Evolutionary conservation across 768 basidiomycete species (phyloP).

Genomic region (Pleurotus eryngii): DNA sequence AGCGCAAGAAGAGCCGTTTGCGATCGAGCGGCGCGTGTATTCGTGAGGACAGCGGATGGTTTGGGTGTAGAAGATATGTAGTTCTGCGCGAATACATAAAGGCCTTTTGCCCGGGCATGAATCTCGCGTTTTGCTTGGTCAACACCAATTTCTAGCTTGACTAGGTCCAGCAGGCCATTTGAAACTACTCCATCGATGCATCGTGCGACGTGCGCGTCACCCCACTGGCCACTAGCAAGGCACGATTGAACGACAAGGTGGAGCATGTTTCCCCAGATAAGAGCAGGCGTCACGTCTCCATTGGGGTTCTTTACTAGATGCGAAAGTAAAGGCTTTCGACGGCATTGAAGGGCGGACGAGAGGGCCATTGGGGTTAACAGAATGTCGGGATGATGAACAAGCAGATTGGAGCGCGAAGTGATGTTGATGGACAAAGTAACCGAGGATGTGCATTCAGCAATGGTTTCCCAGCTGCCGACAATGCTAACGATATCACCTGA

Average conservation of each 20-base stretch:
- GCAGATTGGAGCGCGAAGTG: conserved; percentile 58
- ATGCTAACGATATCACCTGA: conserved; percentile 81
- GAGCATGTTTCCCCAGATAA: conserved; percentile 90
- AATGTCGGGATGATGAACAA: conserved; percentile 90
- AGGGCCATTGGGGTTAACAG: conserved; percentile 90
- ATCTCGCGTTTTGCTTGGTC: conserved; percentile 69
- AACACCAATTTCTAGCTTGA: conserved; percentile 54
- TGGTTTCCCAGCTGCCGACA: conserved; percentile 43
- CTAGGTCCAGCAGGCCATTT: conserved; percentile 55
- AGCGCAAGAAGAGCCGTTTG: conserved; percentile 66
- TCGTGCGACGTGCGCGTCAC: conserved; percentile 55
- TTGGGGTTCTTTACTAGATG: conserved; percentile 50
- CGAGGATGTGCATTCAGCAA: conserved; percentile 29
- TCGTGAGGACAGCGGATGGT: conserved; percentile 62
- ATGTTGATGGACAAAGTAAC: conserved; percentile 50
- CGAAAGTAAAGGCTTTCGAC: conserved; percentile 82
- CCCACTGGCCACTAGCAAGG: conserved; percentile 60
- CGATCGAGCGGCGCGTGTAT: conserved; percentile 54
- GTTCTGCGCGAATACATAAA: conserved; percentile 58
- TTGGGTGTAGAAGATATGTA: conserved; percentile 68
- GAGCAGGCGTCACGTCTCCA: conserved; percentile 58
- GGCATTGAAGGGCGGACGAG: conserved; percentile 77
- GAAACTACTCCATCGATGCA: conserved; percentile 55
- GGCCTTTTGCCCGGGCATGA: conserved; percentile 56
- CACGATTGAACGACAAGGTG: conserved; percentile 90